Base-by-base conservation (phyloP, 257 asterid genomes). In the Apocynum venetum region DNA sequence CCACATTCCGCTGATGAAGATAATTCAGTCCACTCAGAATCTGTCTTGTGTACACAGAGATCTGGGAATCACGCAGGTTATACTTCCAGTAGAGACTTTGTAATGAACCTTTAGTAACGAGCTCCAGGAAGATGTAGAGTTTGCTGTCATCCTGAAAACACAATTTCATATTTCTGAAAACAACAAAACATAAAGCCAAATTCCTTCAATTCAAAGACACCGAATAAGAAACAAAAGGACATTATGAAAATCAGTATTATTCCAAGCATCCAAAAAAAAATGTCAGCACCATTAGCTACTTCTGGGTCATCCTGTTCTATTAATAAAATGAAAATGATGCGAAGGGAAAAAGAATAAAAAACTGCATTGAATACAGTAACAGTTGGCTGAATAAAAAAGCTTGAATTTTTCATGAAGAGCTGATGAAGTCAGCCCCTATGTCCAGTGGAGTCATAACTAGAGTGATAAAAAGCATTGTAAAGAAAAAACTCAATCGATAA, bases 91-190 rank as follows among this genome's bases (percentile, higher is more conserved):
- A 96, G 68, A 93, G 94, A 75, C 86, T 86, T 84, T 86, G 82
- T 73, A 96, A 96, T 80, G 98, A 93, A 76, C 98, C 98, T 85
- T 90, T 87, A 13, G 91, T 82, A 38, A 93, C 96, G 79, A 92
- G 94, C 96, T 96, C 98, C 43, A 96, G 90, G 81, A 93, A 96
- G 68, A 96, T 96, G 77, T 90, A 96, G 79, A 96, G 91, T 81
- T 87, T 85, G 60, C 96, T 84, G 70, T 87, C 95, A 79, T 86
- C 96, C 99, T 96, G 81, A 88, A 84, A 77, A 80, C 40, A 31
- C 49, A 19, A 35, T 70, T 40, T 59, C 36, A 36, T 19, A 11
- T 6, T 43, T n/a, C 41, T 38, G n/a, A 13, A n/a, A 40, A 11
- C 31, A 6, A 15, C 25, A 57, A 7, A 59, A 35, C 72, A 35